These are phyloP conservation scores for Lentithecium fluviatile DNA, from an alignment of 495 filamentous ascomycete species.

Conservation along the genomic window DNA sequence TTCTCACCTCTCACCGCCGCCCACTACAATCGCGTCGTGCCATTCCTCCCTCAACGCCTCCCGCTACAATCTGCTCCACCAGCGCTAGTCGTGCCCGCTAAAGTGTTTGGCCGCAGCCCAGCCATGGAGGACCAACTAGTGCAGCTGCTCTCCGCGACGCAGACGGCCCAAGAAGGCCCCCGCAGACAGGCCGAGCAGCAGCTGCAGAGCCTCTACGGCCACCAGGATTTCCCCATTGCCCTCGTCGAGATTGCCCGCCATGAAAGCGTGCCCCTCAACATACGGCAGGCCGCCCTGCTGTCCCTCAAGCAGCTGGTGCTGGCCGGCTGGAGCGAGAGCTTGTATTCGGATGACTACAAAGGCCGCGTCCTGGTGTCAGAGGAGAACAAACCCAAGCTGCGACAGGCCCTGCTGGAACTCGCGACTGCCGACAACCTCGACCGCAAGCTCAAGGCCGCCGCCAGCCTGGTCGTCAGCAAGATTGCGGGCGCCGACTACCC, in stretches of 20 bases:
- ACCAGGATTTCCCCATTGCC: conserved; percentile 69
- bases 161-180: conserved; percentile 63
- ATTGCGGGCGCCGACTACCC: conserved; percentile 93
- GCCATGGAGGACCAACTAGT: conserved; percentile 83
- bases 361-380: conserved; percentile 63
- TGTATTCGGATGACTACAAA: conserved; percentile 60
- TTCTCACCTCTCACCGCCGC: not conserved
- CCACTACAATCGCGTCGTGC: not conserved
- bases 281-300: conserved; percentile 80
- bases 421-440: conserved; percentile 73
- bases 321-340: conserved; percentile 67
- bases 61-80: conserved; percentile 11
- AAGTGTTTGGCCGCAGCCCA: not conserved
- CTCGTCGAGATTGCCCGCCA: conserved; percentile 78
- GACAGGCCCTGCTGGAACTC: conserved; percentile 67
- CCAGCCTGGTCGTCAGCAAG: conserved; percentile 92
- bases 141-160: conserved; percentile 75
- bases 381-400: conserved; percentile 68
- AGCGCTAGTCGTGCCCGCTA: conserved; percentile 6
- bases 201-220: conserved; percentile 63
- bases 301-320: conserved; percentile 79
- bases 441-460: conserved; percentile 78
- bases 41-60: not conserved
- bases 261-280: conserved; percentile 62
- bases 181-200: conserved; percentile 79